phyloP scores from a whole-genome alignment of 768 basidiomycete genomes.

The Tylopilus subfusipes region DNA sequence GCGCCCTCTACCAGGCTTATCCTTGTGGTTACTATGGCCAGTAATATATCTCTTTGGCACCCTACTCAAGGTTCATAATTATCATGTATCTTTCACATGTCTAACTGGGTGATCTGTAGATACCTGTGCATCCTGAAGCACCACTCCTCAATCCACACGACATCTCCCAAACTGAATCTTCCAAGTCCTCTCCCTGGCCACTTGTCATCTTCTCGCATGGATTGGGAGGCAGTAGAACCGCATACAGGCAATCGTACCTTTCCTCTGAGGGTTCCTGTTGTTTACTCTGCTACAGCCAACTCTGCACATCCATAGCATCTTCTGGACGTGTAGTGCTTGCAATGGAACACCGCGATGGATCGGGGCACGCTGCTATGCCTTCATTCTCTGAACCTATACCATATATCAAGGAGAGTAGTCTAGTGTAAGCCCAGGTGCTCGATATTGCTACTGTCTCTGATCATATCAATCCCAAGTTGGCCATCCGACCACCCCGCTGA shows the following conservation, averaged over 20 bases:
- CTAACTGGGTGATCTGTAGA: constrained; percentile 31
- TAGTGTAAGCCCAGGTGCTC: constrained; percentile 42
- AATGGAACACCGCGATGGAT: constrained; percentile 82
- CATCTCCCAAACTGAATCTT: background rate
- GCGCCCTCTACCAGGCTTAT: constrained; percentile 18
- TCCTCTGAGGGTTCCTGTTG: background rate
- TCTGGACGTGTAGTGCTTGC: constrained; percentile 79
- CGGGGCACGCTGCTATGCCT: constrained; percentile 51
- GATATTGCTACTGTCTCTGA: background rate
- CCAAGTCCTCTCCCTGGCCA: constrained; percentile 52
- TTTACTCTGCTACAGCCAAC: constrained; percentile 42
- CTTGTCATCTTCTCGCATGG: constrained; percentile 86
- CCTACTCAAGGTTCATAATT: constrained; percentile 42
- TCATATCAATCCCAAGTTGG: constrained; percentile 19
- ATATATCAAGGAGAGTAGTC: constrained; percentile 56
- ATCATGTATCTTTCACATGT: background rate
- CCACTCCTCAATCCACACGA: constrained; percentile 41
- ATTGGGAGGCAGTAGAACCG: constrained; percentile 66
- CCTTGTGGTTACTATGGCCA: constrained; percentile 38
- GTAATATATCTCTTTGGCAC: constrained; percentile 49
- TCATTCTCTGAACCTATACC: constrained; percentile 32
- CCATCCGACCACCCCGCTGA: constrained; percentile 16
- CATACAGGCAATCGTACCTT: constrained; percentile 50
- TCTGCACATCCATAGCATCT: constrained; percentile 70
- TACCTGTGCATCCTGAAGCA: constrained; percentile 55